Base-by-base conservation (phyloP, 148 eudicot species). In the Mesembryanthemum crystallinum region DNA sequence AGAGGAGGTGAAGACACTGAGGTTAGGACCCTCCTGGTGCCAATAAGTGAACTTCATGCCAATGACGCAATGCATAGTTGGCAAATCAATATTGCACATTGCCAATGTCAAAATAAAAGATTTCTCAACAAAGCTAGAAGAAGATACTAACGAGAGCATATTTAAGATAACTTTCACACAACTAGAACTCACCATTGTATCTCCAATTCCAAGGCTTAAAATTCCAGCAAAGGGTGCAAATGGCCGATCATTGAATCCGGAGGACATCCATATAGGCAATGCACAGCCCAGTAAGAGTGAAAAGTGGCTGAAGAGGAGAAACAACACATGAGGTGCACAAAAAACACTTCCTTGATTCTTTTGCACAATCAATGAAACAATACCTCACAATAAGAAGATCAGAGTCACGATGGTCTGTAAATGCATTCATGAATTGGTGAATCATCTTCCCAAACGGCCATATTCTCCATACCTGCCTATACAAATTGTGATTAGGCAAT, bases 151-250 rank as follows among this genome's bases (percentile, higher is more conserved):
- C 28, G 23, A n/a, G 25, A 76, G 69, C 35, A 79, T 20, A 30
- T 47, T 33, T 27, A 29, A 45, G 49, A 57, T n/a, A 37, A 30
- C 29, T 47, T 63, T 58, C 61, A 25, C 13, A 23, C 24, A 78
- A 62, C 13, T 35, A 39, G 60, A 60, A 71, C 89, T 87, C 82
- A 95, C 98, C 99, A 95, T 92, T 49, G 99, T 92, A 88, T 95
- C 99, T 77, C 99, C 99, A 75, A 92, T 95, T 66, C 99, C 99
- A 65, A 95, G 99, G 82, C 99, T 95, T 85, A 95, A 83, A 72
- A 95, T 92, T 77, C 99, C 99, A 85, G 99, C 99, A 88, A 92
- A 95, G 52, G 99, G 96, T 61, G 96, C 92, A 78, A 95, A 91
- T 54, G 99, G 99, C 24, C 99, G 92, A 78, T 95, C 97, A 73